phyloP scores from a whole-genome alignment of 2,329 filamentous ascomycete species.

The Phaeosphaeriaceae sp. region DNA sequence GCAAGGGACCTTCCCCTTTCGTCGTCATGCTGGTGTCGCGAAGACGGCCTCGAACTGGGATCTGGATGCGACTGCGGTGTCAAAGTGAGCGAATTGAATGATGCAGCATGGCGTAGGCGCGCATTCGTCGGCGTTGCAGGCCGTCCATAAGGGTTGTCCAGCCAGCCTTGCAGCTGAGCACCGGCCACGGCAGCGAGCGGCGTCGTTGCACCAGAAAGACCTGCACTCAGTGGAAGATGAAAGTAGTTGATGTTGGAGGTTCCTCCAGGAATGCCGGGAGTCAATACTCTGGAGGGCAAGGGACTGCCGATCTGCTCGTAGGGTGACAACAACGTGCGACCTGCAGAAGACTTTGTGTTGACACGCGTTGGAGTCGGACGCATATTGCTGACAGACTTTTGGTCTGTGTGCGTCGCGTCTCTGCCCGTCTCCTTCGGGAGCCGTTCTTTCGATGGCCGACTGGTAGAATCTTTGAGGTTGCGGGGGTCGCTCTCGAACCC shows the following conservation, averaged over 20 bases:
- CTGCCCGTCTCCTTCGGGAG: conserved; percentile 30
- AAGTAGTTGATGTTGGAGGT: conserved; percentile 84
- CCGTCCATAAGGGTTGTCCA: conserved; percentile 40
- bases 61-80: conserved; percentile 56
- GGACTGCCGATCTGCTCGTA: conserved; percentile 47
- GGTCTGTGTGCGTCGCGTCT: conserved; percentile 21
- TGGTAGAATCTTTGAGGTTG: conserved; percentile 35
- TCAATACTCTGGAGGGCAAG: conserved; percentile 52
- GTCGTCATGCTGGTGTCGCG: conserved; percentile 49
- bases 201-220: conserved; percentile 77
- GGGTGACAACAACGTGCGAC: conserved; percentile 38
- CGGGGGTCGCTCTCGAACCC: conserved; percentile 22
- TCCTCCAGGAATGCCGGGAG: conserved; percentile 70
- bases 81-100: conserved; percentile 54
- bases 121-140: conserved; percentile 44
- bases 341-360: conserved; percentile 34
- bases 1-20: conserved; percentile 36
- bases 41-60: conserved; percentile 53
- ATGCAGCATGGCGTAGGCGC: conserved; percentile 48
- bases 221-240: conserved; percentile 75
- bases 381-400: conserved; percentile 22
- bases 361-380: conserved; percentile 32
- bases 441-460: conserved; percentile 44
- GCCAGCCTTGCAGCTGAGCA: conserved; percentile 67
- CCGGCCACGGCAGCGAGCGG: conserved; percentile 81